phyloP scores from a whole-genome alignment of 345 rosid species.

The Punica granatum region DNA sequence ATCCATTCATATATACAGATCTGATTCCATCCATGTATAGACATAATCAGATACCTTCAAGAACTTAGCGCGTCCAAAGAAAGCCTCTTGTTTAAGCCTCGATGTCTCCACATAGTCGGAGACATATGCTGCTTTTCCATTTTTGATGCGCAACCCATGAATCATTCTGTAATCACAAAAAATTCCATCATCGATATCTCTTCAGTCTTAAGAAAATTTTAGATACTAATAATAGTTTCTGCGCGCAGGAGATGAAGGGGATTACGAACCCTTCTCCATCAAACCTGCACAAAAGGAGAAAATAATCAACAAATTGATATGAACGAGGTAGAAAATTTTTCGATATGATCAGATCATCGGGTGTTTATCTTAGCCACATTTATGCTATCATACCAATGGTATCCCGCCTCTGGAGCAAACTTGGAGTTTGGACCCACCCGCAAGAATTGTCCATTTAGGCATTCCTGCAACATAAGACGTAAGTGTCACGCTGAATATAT shows the following conservation, averaged over 20 bases:
- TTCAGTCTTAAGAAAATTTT: no score
- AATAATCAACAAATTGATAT: slow-evolving; percentile 33
- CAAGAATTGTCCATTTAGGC: slow-evolving; percentile 81
- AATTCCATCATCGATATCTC: background rate
- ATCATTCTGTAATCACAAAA: slow-evolving; percentile 55
- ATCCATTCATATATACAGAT: no score
- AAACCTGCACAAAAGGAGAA: slow-evolving; percentile 55
- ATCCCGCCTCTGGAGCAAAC: slow-evolving; percentile 86
- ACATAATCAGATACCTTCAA: slow-evolving; percentile 48
- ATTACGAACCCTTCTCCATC: slow-evolving; percentile 94
- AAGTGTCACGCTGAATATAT: no score
- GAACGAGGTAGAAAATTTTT: slow-evolving; percentile 17
- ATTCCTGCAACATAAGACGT: slow-evolving; percentile 28
- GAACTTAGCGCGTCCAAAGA: slow-evolving; percentile 67
- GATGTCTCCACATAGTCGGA: slow-evolving; percentile 75
- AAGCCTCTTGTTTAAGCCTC: slow-evolving; percentile 74
- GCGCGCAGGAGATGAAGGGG: background rate
- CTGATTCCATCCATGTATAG: background rate
- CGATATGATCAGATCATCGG: no score
- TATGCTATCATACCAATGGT: slow-evolving; percentile 49
- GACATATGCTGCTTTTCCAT: slow-evolving; percentile 82
- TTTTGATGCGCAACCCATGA: slow-evolving; percentile 79
- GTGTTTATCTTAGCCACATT: no score
- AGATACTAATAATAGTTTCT: no score
- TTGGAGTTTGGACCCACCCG: slow-evolving; percentile 89